Evolutionary conservation across 139 green algal species (phyloP).

Genomic region (Desmodesmus armatus): DNA sequence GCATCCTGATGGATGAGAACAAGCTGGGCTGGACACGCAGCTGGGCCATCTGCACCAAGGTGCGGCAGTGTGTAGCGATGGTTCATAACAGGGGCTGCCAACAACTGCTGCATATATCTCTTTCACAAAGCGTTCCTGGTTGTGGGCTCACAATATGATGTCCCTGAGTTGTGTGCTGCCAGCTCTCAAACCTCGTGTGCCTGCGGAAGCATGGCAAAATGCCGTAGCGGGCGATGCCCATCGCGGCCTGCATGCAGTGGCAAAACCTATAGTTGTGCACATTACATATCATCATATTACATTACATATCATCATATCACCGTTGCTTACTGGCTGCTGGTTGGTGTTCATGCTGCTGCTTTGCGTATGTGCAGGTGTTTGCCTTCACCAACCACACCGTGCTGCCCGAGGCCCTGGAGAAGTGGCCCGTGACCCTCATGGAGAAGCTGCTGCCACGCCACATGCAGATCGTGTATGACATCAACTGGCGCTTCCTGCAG

Average conservation of each 20-base stretch:
- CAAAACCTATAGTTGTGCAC: no score
- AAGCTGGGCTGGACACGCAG: slow-evolving; percentile 88
- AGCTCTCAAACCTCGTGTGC: no score
- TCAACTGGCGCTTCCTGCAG: slow-evolving; percentile 98
- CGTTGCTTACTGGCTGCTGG: no score
- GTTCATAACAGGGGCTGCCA: not conserved
- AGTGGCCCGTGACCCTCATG: slow-evolving; percentile 93
- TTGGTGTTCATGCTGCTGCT: not conserved
- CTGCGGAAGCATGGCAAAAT: no score
- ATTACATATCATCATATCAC: not conserved
- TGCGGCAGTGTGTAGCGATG: slow-evolving; percentile 34
- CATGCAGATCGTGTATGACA: slow-evolving; percentile 99
- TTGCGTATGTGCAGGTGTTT: slow-evolving; percentile 73
- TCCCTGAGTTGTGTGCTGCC: no score
- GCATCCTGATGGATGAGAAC: slow-evolving; percentile 96
- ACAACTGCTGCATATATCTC: not conserved
- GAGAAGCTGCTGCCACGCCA: slow-evolving; percentile 97
- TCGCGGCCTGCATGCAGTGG: no score
- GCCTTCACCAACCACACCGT: slow-evolving; percentile 99
- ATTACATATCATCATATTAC: no score
- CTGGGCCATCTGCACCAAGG: slow-evolving; percentile 89
- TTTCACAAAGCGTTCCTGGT: no score
- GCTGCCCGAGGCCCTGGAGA: slow-evolving; percentile 98
- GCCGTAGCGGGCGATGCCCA: no score
- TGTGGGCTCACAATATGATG: no score